phyloP scores from a whole-genome alignment of 1,139 yeast species.

The Sugiyamaella xylanicola region DNA sequence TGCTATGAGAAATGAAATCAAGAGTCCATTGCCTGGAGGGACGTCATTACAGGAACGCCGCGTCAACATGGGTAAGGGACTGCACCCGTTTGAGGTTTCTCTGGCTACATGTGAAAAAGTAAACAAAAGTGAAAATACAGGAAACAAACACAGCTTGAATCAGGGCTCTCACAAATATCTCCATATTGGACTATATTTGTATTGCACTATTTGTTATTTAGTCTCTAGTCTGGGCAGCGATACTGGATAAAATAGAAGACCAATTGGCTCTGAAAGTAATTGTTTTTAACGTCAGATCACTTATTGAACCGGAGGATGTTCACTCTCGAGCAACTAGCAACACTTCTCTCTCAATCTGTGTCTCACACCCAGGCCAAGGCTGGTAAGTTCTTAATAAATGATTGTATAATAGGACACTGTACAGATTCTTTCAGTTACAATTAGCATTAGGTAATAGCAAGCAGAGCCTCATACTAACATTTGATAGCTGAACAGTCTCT shows the following conservation, averaged over 20 bases:
- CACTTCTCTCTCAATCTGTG: conserved; percentile 31
- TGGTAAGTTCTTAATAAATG: conserved; percentile 25
- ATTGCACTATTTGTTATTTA: too few relatives aligned
- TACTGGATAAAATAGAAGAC: too few relatives aligned
- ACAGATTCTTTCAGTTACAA: background rate
- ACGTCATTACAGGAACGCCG: too few relatives aligned
- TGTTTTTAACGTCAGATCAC: background rate
- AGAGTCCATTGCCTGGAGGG: too few relatives aligned
- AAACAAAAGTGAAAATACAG: background rate
- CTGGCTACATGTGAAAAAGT: conserved; percentile 5
- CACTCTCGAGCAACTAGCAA: conserved; percentile 24
- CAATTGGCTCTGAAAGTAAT: too few relatives aligned
- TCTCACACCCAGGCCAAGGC: conserved; percentile 29
- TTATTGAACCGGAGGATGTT: background rate
- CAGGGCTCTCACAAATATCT: too few relatives aligned
- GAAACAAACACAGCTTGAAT: background rate
- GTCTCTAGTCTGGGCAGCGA: too few relatives aligned
- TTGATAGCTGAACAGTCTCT: conserved; percentile 47
- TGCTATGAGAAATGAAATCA: too few relatives aligned
- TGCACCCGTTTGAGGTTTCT: background rate
- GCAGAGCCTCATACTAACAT: background rate
- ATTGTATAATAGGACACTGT: background rate
- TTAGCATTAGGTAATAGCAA: too few relatives aligned
- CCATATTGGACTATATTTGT: too few relatives aligned
- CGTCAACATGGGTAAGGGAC: conserved; percentile 2